Conservation (phyloP, 225 moss, liverwort and hornwort species). For the Pseudisothecium myosuroides region DNA sequence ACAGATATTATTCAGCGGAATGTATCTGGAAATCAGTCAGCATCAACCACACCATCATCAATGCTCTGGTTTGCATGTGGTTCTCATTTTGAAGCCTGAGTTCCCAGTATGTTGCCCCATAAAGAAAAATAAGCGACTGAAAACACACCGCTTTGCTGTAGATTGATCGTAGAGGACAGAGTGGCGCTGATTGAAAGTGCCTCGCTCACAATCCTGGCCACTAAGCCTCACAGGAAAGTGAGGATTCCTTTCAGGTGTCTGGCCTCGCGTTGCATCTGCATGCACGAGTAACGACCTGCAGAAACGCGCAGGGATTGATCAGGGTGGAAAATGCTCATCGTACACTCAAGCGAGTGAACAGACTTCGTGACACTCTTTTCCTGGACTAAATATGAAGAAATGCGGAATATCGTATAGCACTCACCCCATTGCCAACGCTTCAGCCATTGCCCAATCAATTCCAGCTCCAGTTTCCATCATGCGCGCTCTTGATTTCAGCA, state of each 20-base stretch:
- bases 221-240: conserved; percentile 54
- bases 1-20: conserved; percentile 37
- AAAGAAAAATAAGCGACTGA: neutral
- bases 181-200: conserved; percentile 61
- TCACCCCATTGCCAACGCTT: conserved; percentile 57
- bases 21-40: conserved; percentile 30
- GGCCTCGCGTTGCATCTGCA: conserved; percentile 29
- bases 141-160: conserved; percentile 36
- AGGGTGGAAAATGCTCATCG: neutral
- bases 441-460: conserved; percentile 66
- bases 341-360: neutral
- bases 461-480: conserved; percentile 44
- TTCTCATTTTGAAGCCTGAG: neutral
- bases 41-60: neutral
- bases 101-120: neutral
- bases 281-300: conserved; percentile 49
- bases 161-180: conserved; percentile 54
- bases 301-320: neutral
- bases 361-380: neutral
- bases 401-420: neutral
- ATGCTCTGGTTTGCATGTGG: neutral
- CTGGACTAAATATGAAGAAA: neutral
- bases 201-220: conserved; percentile 57
- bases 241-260: conserved; percentile 38
- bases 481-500: conserved; percentile 38